phyloP scores from a whole-genome alignment of 371 early-diverging fungal genomes.

The Mortierella sp. region DNA sequence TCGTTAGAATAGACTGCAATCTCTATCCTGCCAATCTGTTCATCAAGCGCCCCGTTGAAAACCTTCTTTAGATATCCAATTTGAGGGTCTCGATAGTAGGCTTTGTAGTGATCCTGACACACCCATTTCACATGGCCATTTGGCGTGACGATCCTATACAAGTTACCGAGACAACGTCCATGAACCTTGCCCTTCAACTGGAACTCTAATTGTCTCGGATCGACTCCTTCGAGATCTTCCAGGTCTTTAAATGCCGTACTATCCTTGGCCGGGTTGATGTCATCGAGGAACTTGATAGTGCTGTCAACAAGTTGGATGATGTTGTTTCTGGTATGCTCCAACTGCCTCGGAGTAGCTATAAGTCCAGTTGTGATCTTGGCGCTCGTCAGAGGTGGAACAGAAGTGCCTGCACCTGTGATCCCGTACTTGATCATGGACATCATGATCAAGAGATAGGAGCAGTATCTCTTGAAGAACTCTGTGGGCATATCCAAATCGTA shows the following conservation, averaged over 20 bases:
- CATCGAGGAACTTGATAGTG: not conserved
- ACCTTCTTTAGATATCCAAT: not conserved
- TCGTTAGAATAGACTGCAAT: not conserved
- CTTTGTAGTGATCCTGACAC: slow-evolving; percentile 15
- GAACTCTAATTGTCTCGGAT: slow-evolving; percentile 9
- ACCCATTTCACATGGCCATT: slow-evolving; percentile 29
- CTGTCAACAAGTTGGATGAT: not conserved
- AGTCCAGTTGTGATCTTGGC: slow-evolving; percentile 1
- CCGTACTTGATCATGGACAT: slow-evolving; percentile 34
- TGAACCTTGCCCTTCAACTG: slow-evolving; percentile 3
- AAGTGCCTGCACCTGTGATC: slow-evolving; percentile 5
- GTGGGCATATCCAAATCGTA: slow-evolving; percentile 23
- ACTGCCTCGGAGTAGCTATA: slow-evolving; percentile 6
- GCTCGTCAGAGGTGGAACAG: slow-evolving; percentile 13
- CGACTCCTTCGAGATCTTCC: slow-evolving; percentile 7
- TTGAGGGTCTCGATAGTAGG: not conserved
- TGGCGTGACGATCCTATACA: slow-evolving; percentile 16
- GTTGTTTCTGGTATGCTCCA: not conserved
- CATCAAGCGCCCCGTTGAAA: not conserved
- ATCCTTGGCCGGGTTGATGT: too few relatives aligned
- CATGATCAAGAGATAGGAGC: slow-evolving; percentile 21
- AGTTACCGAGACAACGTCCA: slow-evolving; percentile 17
- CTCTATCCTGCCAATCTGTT: not conserved
- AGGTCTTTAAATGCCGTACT: not conserved
- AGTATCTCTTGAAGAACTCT: slow-evolving; percentile 32